Conservation (phyloP, 2,329 filamentous ascomycete genomes). For the Diaporthe ampelina region DNA sequence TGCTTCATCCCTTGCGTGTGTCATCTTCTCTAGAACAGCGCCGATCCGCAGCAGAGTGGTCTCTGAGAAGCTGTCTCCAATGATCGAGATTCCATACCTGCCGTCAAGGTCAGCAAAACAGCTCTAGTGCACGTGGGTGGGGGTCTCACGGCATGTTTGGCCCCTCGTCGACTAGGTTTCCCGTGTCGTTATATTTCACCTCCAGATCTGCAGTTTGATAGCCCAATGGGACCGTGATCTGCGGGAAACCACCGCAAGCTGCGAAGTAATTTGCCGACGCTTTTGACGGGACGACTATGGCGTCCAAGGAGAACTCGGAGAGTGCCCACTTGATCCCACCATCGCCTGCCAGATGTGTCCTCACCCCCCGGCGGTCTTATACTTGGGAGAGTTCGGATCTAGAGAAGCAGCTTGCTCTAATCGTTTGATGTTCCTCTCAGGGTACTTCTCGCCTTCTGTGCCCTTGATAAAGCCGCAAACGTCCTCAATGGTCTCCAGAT, state of each 20-base stretch:
- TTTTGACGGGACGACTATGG: neutral
- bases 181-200: neutral
- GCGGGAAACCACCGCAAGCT: slow-evolving; percentile 3
- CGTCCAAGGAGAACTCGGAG: neutral
- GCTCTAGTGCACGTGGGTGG: too few relatives aligned
- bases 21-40: neutral
- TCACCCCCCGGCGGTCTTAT: neutral
- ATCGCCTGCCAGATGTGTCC: neutral
- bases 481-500: slow-evolving; percentile 64
- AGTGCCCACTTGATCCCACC: neutral
- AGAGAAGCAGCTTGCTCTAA: neutral
- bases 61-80: slow-evolving; percentile 1
- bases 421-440: neutral
- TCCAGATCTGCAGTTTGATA: slow-evolving; percentile 25
- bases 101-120: neutral
- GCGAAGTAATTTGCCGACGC: slow-evolving; percentile 7
- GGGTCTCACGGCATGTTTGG: neutral
- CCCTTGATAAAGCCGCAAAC: slow-evolving; percentile 60
- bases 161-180: slow-evolving; percentile 2
- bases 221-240: slow-evolving; percentile 1
- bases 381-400: neutral
- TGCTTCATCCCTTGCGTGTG: neutral
- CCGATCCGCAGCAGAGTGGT: slow-evolving; percentile 9
- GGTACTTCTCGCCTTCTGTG: neutral
- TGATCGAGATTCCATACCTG: neutral